Evolutionary conservation across 208 protist genomes (phyloP), one percentile per base, ranked within the genome.

Genomic region (Leishmania lainsoni): DNA sequence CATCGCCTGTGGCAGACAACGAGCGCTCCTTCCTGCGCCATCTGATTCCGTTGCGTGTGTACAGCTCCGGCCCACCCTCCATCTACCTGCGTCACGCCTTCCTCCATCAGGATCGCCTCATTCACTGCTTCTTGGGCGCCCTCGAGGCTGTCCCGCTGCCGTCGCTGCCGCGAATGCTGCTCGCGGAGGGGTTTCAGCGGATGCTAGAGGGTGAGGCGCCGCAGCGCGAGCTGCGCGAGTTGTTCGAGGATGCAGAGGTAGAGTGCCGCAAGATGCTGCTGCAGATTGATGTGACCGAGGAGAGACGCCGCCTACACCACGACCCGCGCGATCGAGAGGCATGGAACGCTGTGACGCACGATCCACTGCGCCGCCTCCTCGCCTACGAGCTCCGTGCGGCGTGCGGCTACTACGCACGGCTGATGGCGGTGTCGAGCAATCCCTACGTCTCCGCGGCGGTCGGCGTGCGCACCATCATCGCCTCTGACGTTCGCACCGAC

Each of bases 111-210:
- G 89, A 96, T 3, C 45, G 71, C 20, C 88, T 97, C 58, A 93
- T 96, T 66, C 71, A 73, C 2, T 86, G 86, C 52, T 80, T 96
- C 65, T 79, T 96, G 12, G 83, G 83, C 51, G 80, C 91, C 9
- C 83, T 96, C 49, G 91, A 95, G 81, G 72, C 86, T n/a, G 93
- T 92, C n/a, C 86, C 85, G 59, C 88, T 96, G 39, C 94, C 94
- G 26, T 81, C 89, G 29, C 80, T 88, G 49, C 94, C 92, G 22
- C 94, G 94, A 65, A 88, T 97, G 85, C 83, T 97, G n/a, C 78
- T 96, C 2, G 94, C 94, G 5, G 92, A 97, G 79, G 94, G 84
- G 3, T 89, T 97, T 63, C 94, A 97, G 79, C 81, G 83, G 42
- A 66, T 97, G 83, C 77, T 97, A 16, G 92, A 96, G 26, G 92